Evolutionary conservation across 805 yeast genomes (phyloP).

Genomic region (Vanderwaltozyma polyspora): DNA sequence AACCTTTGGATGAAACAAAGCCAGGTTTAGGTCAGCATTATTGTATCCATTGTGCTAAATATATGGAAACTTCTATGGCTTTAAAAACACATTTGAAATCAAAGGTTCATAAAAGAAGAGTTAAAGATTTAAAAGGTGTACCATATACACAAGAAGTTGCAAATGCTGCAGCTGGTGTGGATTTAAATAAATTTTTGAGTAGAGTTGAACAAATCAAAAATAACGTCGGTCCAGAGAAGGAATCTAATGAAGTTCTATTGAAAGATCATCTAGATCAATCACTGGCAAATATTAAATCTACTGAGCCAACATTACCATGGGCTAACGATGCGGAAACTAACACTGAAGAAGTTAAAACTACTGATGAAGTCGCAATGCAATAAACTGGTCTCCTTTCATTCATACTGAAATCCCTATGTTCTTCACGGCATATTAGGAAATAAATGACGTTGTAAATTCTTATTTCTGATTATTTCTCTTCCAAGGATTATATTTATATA

Average conservation of each 20-base stretch:
- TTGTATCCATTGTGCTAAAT: constrained; percentile 89
- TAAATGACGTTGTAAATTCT: no score
- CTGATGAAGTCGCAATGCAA: constrained; percentile 1
- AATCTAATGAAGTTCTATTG: constrained; percentile 31
- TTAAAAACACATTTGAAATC: constrained; percentile 61
- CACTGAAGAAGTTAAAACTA: neutral
- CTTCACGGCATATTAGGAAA: no score
- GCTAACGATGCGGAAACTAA: neutral
- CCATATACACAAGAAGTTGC: constrained; percentile 86
- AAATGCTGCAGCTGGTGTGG: constrained; percentile 80
- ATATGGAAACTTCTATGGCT: constrained; percentile 70
- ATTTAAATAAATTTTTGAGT: constrained; percentile 53
- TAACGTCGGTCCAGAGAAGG: constrained; percentile 35
- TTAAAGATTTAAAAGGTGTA: constrained; percentile 57
- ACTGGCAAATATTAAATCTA: constrained; percentile 20
- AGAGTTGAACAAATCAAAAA: constrained; percentile 52
- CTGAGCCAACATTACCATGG: constrained; percentile 27
- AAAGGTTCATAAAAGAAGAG: constrained; percentile 79
- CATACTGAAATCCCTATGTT: no score
- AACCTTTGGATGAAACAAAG: constrained; percentile 76
- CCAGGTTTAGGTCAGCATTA: constrained; percentile 94
- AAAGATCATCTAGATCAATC: constrained; percentile 19
- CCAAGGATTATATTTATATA: no score
- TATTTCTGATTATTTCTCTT: no score
- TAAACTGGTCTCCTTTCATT: neutral